Percentiles rank a stretch among this genome's conserved stretches.
These are phyloP conservation scores for Xylaria sp. DNA, from an alignment of 2,329 filamentous ascomycete genomes.

Conservation along the genomic window DNA sequence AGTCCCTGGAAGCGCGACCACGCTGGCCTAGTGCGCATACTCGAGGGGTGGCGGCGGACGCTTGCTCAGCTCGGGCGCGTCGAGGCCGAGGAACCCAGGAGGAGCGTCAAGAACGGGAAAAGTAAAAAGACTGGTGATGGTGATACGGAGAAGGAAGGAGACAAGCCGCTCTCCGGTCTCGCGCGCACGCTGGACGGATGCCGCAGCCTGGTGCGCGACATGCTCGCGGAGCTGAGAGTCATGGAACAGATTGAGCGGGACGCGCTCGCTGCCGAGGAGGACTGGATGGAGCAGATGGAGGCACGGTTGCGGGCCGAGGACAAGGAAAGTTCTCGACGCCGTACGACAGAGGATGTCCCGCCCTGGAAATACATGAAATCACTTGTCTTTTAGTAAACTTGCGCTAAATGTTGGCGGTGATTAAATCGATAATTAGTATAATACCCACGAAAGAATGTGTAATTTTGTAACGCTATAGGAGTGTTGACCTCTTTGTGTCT, in stretches of 20 bases:
- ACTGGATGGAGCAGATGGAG: slow-evolving; percentile 68
- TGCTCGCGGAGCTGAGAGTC: slow-evolving; percentile 69
- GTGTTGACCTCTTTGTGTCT: not conserved
- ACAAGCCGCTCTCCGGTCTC: slow-evolving; percentile 40
- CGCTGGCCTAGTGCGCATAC: slow-evolving; percentile 59
- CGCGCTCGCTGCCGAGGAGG: slow-evolving; percentile 64
- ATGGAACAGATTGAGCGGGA: slow-evolving; percentile 72
- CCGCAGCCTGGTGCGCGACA: slow-evolving; percentile 62
- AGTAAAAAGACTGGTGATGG: too few species aligned
- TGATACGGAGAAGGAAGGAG: not conserved
- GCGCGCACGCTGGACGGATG: slow-evolving; percentile 42
- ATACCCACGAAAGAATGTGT: not conserved
- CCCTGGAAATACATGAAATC: slow-evolving; percentile 50
- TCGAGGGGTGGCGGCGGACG: slow-evolving; percentile 64
- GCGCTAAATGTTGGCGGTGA: not conserved
- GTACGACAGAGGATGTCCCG: slow-evolving; percentile 38
- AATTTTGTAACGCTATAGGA: not conserved
- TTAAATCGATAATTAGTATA: not conserved
- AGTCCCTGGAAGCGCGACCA: slow-evolving; percentile 68
- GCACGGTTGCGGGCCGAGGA: slow-evolving; percentile 50
- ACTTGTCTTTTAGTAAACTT: slow-evolving; percentile 26
- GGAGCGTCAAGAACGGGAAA: not conserved
- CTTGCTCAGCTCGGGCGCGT: slow-evolving; percentile 56
- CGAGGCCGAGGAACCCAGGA: slow-evolving; percentile 27
- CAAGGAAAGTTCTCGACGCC: slow-evolving; percentile 38